Conservation (phyloP, 2,329 filamentous ascomycete species). For the Fusarium sp. region DNA sequence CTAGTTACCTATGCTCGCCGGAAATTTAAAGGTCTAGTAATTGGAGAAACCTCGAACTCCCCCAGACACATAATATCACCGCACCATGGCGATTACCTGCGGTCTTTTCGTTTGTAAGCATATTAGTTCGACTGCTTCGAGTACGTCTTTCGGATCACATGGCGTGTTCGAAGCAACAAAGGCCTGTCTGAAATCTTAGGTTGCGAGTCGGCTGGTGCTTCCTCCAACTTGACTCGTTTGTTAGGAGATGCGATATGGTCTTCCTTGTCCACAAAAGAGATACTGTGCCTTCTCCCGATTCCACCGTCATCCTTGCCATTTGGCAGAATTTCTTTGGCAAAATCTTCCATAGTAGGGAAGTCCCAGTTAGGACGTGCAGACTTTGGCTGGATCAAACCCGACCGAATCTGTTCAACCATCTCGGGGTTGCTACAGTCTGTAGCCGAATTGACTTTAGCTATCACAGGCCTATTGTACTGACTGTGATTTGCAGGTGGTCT, state of each 20-base stretch:
- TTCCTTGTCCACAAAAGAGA: neutral
- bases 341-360: slow-evolving; percentile 41
- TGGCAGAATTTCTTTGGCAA: slow-evolving; percentile 25
- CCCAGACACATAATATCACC: neutral
- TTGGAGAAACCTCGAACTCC: neutral
- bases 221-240: slow-evolving; percentile 30
- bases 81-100: neutral
- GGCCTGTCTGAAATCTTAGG: neutral
- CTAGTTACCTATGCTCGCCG: neutral
- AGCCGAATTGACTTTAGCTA: slow-evolving; percentile 6
- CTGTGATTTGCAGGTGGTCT: slow-evolving; percentile 23
- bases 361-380: slow-evolving; percentile 5
- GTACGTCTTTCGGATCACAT: slow-evolving; percentile 6
- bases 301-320: neutral
- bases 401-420: slow-evolving; percentile 43
- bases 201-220: neutral
- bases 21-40: neutral
- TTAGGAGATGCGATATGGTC: neutral
- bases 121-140: slow-evolving; percentile 7
- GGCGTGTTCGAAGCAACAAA: neutral
- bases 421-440: slow-evolving; percentile 12
- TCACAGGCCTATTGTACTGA: slow-evolving; percentile 37
- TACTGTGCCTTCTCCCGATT: neutral
- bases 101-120: neutral
- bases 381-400: slow-evolving; percentile 30